These are phyloP conservation scores for Debaryomyces sp. DNA, from an alignment of 1,139 yeast species.

Conservation along the genomic window DNA sequence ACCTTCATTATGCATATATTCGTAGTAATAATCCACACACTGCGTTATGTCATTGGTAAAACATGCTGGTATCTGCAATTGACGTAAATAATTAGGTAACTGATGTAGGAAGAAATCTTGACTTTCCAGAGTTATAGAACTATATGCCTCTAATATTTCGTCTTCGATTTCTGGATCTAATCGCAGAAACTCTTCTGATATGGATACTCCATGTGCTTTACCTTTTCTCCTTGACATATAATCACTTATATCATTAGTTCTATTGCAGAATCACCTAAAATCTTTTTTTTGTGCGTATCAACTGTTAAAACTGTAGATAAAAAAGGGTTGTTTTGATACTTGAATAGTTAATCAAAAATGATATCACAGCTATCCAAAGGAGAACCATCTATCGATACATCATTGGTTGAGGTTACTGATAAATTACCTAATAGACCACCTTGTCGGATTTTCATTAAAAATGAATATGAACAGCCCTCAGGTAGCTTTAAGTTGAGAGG, in stretches of 20 bases:
- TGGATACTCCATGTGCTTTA: neutral
- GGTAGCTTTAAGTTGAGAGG: slow-evolving; percentile 77
- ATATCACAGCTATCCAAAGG: neutral
- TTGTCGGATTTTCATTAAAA: slow-evolving; percentile 58
- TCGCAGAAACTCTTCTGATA: slow-evolving; percentile 16
- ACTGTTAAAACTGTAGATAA: neutral
- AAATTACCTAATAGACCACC: slow-evolving; percentile 34
- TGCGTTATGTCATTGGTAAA: slow-evolving; percentile 35
- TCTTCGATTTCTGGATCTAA: slow-evolving; percentile 29
- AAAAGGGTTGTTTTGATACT: neutral
- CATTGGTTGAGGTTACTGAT: slow-evolving; percentile 41
- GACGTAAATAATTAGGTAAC: slow-evolving; percentile 27
- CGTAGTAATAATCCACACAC: slow-evolving; percentile 40
- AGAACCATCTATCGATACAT: slow-evolving; percentile 42
- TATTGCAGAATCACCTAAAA: neutral
- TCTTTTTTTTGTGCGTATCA: neutral
- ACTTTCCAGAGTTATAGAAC: slow-evolving; percentile 23
- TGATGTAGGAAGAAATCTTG: slow-evolving; percentile 35
- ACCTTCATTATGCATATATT: slow-evolving; percentile 18
- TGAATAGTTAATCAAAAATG: neutral
- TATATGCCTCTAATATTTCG: slow-evolving; percentile 36
- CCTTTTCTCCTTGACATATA: slow-evolving; percentile 1
- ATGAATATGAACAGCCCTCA: slow-evolving; percentile 69
- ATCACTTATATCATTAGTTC: neutral
- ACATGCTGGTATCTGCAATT: slow-evolving; percentile 33